Evolutionary conservation across 2,329 filamentous ascomycete genomes (phyloP).

Genomic region (Colletotrichum sp.): DNA sequence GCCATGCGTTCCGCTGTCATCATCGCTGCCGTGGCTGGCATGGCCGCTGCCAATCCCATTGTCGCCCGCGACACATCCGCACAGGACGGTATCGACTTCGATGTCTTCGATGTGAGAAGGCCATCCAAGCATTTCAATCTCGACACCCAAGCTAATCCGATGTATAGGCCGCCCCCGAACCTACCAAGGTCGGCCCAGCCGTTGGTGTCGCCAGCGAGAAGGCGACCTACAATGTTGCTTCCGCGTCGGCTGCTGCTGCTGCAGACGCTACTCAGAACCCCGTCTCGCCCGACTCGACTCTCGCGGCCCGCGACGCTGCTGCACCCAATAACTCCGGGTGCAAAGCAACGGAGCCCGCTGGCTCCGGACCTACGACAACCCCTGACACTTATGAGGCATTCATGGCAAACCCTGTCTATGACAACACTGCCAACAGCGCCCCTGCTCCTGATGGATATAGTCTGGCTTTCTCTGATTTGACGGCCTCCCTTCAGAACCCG

Average conservation of each 20-base stretch:
- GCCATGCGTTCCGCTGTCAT: slow-evolving; percentile 3
- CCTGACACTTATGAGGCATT: background rate
- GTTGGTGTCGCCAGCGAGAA: background rate
- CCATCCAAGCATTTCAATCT: no score
- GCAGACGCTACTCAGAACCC: background rate
- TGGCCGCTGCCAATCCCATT: background rate
- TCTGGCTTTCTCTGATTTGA: no score
- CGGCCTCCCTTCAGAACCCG: no score
- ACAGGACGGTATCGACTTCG: slow-evolving; percentile 1
- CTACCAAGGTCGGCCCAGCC: slow-evolving; percentile 4
- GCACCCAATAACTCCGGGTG: background rate
- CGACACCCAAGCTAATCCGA: background rate
- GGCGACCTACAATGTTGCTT: background rate
- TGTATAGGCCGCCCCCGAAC: background rate
- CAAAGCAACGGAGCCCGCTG: background rate
- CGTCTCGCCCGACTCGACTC: background rate
- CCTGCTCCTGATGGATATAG: background rate
- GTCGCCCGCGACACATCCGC: background rate
- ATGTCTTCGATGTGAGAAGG: background rate
- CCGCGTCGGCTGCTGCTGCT: background rate
- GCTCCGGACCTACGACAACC: background rate
- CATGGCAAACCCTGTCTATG: background rate
- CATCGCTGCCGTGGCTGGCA: background rate
- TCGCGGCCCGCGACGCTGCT: background rate
- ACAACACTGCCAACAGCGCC: background rate